Evolutionary conservation across 306 rosid genomes (phyloP).

Genomic region (Ceratonia siliqua): DNA sequence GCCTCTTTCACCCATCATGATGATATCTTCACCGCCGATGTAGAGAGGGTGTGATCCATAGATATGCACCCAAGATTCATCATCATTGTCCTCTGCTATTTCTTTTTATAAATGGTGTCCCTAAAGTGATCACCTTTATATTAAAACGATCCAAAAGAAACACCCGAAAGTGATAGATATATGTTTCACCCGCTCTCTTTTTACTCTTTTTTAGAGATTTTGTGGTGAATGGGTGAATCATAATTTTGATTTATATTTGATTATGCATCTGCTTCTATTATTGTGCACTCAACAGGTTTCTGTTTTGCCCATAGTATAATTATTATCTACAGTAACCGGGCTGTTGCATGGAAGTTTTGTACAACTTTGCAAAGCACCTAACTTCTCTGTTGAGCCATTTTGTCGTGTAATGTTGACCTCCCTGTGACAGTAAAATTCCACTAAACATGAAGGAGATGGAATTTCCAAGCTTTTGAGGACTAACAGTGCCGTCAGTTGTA

Average conservation of each 20-base stretch:
- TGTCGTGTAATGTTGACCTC: conserved; percentile 87
- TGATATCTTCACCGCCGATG: conserved; percentile 69
- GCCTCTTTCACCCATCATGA: conserved; percentile 62
- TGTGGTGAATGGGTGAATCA: conserved; percentile 45
- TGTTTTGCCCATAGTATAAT: conserved; percentile 42
- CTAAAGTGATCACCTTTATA: conserved; percentile 27
- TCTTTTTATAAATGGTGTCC: conserved; percentile 41
- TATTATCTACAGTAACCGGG: conserved; percentile 31
- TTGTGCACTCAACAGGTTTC: conserved; percentile 66
- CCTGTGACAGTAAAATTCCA: conserved; percentile 65
- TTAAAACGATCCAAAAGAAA: conserved; percentile 44
- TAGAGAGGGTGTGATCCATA: conserved; percentile 38
- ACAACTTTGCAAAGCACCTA: conserved; percentile 30
- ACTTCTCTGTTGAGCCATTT: conserved; percentile 28
- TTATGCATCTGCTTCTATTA: conserved; percentile 44
- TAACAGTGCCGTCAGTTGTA: conserved; percentile 37
- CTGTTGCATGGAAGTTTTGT: conserved; percentile 52
- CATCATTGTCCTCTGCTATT: conserved; percentile 72
- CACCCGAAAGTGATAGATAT: conserved; percentile 43
- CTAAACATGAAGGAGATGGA: conserved; percentile 52
- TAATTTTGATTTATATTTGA: conserved; percentile 42
- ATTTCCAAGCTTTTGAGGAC: conserved; percentile 54
- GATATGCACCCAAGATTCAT: conserved; percentile 87
- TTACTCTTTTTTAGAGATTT: conserved; percentile 41
- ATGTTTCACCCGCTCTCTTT: background rate